Evolutionary conservation across 2,329 filamentous ascomycete genomes (phyloP), one percentile per base, ranked within the genome.

Genomic region (Penicillium sp.): DNA sequence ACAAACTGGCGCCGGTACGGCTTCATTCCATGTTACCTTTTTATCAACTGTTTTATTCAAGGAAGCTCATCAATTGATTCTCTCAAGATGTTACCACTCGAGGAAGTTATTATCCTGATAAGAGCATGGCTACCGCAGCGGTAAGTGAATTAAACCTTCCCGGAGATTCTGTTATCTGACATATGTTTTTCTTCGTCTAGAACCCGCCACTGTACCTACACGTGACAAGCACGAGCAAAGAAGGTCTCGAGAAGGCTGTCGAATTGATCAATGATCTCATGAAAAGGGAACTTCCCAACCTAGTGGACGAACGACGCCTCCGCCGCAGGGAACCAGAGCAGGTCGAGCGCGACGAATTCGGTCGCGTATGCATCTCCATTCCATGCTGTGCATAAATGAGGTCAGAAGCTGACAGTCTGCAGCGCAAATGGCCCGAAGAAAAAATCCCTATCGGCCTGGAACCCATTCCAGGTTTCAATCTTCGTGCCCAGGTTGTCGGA

Each of bases 341-440:
- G 61, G 88, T 96, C 51, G 95, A 98, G 78, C 88, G 92, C 62
- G 94, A 97, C 73, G 92, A 97, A 74, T 93, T 90, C 76, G 94
- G 93, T 68, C 88, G 94, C 73, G 92, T 96, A 87, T 62, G 64
- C 41, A 29, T 15, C 38, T 29, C 30, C n/a, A 17, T 26, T 46
- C n/a, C 31, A 21, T 41, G 35, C 9, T 41, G 35, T 41, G 11
- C 35, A 41, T 41, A 13, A 13, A 3, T 11, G 3, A 26, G 7
- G 29, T 48, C 35, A 6, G 21, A 31, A 26, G 11, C 7, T 51
- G 44, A 52, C 71, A 73, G 66, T 23, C 9, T 60, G 57, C 56
- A 96, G 92, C 92, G 93, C 69, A 99, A 98, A 91, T 99, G 95
- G 95, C 94, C 95, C 1, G 95, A 98, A 74, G 93, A 97, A 80